phyloP scores from a whole-genome alignment of 2,329 filamentous ascomycete genomes.

The Aspergillus puulaauensis region DNA sequence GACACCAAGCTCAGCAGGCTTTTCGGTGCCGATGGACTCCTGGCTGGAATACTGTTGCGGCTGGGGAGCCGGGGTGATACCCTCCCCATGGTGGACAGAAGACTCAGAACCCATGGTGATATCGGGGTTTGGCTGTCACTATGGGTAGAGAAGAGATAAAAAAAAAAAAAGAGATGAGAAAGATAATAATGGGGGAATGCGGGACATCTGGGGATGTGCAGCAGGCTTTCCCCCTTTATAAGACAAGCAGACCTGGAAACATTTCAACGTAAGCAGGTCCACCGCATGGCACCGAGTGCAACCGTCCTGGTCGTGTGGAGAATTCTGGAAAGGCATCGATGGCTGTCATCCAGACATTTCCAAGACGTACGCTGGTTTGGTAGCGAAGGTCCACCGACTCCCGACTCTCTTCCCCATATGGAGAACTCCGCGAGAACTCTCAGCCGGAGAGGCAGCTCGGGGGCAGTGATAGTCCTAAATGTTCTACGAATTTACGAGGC shows the following conservation, averaged over 20 bases:
- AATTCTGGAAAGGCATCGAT: conserved; percentile 6
- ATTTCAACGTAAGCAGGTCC: conserved; percentile 7
- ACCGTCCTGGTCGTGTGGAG: not conserved
- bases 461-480: no score
- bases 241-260: not conserved
- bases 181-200: not conserved
- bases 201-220: conserved; percentile 11
- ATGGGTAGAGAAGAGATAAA: not conserved
- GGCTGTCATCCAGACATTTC: conserved; percentile 6
- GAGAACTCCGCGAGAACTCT: conserved; percentile 1
- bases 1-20: conserved; percentile 23
- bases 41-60: conserved; percentile 22
- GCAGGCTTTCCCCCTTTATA: conserved; percentile 7
- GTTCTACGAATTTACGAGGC: no score
- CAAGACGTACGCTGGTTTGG: conserved; percentile 1
- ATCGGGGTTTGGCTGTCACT: not conserved
- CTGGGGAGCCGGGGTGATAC: conserved; percentile 27
- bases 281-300: not conserved
- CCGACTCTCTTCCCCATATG: not conserved
- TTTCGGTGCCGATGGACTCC: conserved; percentile 25
- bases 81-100: conserved; percentile 31
- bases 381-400: conserved; percentile 6
- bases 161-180: not conserved
- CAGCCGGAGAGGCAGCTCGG: not conserved
- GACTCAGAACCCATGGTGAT: conserved; percentile 32